Percentiles rank a stretch among this genome's conserved stretches.
phyloP scores from a whole-genome alignment of 116 monocot genomes.

The Trichopus zeylanicus region DNA sequence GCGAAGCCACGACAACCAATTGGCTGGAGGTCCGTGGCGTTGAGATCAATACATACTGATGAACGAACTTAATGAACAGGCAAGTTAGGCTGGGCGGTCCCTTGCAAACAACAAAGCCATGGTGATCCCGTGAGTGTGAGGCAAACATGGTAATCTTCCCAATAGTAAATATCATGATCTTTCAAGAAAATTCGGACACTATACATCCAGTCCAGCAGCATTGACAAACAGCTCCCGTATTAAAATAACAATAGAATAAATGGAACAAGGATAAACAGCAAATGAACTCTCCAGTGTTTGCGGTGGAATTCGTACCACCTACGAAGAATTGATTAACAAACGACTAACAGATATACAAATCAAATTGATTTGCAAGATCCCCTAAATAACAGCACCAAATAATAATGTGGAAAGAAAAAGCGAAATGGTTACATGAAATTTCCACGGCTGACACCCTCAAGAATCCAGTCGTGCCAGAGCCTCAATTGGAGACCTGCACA shows the following conservation, averaged over 20 bases:
- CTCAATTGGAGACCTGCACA: slow-evolving; percentile 42
- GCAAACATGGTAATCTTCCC: no score
- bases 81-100: no score
- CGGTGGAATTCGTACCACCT: not conserved
- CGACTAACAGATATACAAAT: not conserved
- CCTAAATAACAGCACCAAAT: not conserved
- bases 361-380: not conserved
- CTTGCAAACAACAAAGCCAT: no score
- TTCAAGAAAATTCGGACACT: no score
- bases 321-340: not conserved
- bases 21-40: no score
- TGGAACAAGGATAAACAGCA: not conserved
- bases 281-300: not conserved
- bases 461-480: slow-evolving; percentile 18
- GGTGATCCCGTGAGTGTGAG: no score
- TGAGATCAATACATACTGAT: no score
- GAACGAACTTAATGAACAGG: no score
- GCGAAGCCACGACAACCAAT: no score
- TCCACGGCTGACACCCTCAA: slow-evolving; percentile 3
- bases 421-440: not conserved
- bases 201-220: no score
- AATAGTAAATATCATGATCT: no score
- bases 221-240: not conserved
- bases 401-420: not conserved
- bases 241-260: not conserved